Evolutionary conservation across 176 grass and related monocot species (phyloP).

Genomic region (Rhynchospora pubera): DNA sequence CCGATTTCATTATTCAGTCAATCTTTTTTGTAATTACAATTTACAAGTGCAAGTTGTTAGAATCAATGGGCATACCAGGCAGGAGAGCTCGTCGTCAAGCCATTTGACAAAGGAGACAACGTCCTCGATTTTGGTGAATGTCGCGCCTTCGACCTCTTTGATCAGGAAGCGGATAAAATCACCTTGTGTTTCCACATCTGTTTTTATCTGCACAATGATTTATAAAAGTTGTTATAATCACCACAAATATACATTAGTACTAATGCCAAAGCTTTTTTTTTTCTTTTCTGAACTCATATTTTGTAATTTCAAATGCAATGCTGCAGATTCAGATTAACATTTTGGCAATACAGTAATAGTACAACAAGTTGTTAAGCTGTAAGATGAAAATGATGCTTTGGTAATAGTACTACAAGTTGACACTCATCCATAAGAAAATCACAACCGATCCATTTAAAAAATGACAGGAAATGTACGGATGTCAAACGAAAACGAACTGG

Average conservation of each 20-base stretch:
- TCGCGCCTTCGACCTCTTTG: slow-evolving; percentile 63
- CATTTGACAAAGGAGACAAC: slow-evolving; percentile 96
- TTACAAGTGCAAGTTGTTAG: too few relatives aligned
- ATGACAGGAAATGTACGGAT: neutral
- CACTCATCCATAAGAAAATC: neutral
- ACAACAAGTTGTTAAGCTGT: neutral
- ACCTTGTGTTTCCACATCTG: slow-evolving; percentile 85
- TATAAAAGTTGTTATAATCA: neutral
- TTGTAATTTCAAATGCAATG: neutral
- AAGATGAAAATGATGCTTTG: neutral
- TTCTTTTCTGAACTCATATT: neutral
- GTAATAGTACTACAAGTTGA: neutral
- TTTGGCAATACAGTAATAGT: neutral
- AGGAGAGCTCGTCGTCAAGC: slow-evolving; percentile 93
- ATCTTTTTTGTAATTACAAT: neutral
- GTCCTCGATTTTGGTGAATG: slow-evolving; percentile 65
- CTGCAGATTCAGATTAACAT: neutral
- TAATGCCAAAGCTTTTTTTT: neutral
- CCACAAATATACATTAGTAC: neutral
- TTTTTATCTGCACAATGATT: slow-evolving; percentile 54
- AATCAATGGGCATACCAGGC: slow-evolving; percentile 41
- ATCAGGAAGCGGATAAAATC: slow-evolving; percentile 84
- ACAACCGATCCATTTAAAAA: neutral
- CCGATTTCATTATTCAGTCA: neutral
- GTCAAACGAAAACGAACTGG: neutral